phyloP scores from a whole-genome alignment of 768 basidiomycete species.

The Cubamyces sp. region DNA sequence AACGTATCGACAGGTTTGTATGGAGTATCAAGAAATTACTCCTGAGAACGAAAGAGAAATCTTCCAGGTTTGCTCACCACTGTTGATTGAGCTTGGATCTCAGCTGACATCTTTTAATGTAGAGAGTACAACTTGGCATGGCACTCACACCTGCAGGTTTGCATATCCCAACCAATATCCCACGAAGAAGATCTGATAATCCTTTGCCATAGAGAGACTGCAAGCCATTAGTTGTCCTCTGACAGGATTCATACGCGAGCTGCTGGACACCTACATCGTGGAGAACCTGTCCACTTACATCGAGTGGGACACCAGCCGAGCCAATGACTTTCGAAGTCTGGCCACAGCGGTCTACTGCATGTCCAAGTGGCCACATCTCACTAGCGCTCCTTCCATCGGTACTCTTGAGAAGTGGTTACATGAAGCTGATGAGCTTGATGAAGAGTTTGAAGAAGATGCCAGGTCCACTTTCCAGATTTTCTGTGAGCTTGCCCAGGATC shows the following conservation, averaged over 20 bases:
- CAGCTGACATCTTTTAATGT: neutral
- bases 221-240: slow-evolving; percentile 66
- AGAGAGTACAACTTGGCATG: slow-evolving; percentile 82
- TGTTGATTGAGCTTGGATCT: neutral
- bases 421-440: slow-evolving; percentile 32
- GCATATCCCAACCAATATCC: slow-evolving; percentile 4
- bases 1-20: slow-evolving; percentile 51
- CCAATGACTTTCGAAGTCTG: slow-evolving; percentile 41
- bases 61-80: slow-evolving; percentile 58
- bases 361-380: slow-evolving; percentile 30
- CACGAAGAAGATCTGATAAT: neutral
- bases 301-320: slow-evolving; percentile 43
- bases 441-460: slow-evolving; percentile 39
- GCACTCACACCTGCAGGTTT: slow-evolving; percentile 71
- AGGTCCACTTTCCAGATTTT: slow-evolving; percentile 52
- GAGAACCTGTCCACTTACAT: slow-evolving; percentile 39
- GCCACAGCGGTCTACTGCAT: slow-evolving; percentile 38
- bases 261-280: slow-evolving; percentile 52
- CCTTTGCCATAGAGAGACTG: slow-evolving; percentile 55
- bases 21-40: slow-evolving; percentile 63
- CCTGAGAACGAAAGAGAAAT: slow-evolving; percentile 66
- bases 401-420: slow-evolving; percentile 34
- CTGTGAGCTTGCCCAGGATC: slow-evolving; percentile 46
- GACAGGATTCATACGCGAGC: slow-evolving; percentile 58
- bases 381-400: slow-evolving; percentile 14